Percentiles rank a stretch among this genome's conserved stretches.
Evolutionary conservation across 768 basidiomycete genomes (phyloP).

Genomic region (Hortiboletus flavorubellus): DNA sequence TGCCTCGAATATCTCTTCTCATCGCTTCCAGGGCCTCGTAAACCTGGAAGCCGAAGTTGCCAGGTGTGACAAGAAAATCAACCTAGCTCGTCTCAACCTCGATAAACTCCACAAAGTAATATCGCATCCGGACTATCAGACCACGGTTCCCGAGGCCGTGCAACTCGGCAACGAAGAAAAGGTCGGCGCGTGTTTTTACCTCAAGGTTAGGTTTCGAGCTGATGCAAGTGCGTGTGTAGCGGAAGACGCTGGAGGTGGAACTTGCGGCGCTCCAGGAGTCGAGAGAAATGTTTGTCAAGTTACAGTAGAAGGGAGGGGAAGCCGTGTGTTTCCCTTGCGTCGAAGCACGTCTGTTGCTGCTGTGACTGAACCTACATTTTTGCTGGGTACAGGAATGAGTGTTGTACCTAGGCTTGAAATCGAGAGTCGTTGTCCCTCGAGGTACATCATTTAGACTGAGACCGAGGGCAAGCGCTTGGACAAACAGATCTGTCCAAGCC

Average conservation of each 20-base stretch:
- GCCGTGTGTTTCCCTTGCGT: too few species aligned
- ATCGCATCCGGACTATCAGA: slow-evolving; percentile 71
- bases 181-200: slow-evolving; percentile 38
- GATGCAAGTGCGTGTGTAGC: slow-evolving; percentile 1
- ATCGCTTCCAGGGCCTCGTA: slow-evolving; percentile 68
- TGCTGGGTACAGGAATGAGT: too few species aligned
- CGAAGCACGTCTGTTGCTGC: too few species aligned
- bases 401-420: too few species aligned
- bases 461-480: too few species aligned
- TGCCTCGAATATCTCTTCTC: background rate
- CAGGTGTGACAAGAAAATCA: slow-evolving; percentile 89
- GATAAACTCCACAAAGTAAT: slow-evolving; percentile 76
- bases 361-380: too few species aligned
- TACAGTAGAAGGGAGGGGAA: slow-evolving; percentile 40
- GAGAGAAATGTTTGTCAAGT: slow-evolving; percentile 69
- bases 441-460: too few species aligned
- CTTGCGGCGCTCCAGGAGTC: slow-evolving; percentile 67
- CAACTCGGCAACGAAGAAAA: slow-evolving; percentile 74
- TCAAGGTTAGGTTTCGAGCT: background rate
- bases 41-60: slow-evolving; percentile 84
- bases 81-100: slow-evolving; percentile 62
- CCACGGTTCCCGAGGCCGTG: slow-evolving; percentile 77
- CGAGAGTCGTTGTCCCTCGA: too few species aligned
- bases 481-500: too few species aligned
- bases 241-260: slow-evolving; percentile 64